phyloP scores from a whole-genome alignment of 2,329 filamentous ascomycete species.

The Epichloe brachyelytri region DNA sequence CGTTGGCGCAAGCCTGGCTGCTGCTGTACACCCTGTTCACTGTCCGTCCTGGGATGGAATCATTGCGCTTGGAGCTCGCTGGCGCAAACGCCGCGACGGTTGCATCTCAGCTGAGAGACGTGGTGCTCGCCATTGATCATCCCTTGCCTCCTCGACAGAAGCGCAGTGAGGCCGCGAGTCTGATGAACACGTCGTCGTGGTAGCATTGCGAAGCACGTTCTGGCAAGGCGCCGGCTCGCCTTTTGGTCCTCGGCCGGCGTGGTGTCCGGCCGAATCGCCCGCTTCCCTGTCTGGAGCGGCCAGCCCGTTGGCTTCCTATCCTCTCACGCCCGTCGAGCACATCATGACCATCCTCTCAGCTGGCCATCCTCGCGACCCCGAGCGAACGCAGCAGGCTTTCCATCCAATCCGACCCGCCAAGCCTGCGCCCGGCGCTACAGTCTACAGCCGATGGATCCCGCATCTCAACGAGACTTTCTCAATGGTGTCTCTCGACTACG shows the following conservation, averaged over 20 bases:
- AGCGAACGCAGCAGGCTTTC: conserved; percentile 38
- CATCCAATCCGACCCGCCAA: conserved; percentile 59
- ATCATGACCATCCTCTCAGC: conserved; percentile 26
- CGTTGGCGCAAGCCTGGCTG: conserved; percentile 39
- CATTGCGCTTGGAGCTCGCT: conserved; percentile 32
- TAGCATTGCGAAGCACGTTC: conserved; percentile 44
- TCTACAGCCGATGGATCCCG: conserved; percentile 66
- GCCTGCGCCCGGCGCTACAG: conserved; percentile 49
- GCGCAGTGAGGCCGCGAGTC: conserved; percentile 10
- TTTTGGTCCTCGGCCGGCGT: conserved; percentile 49
- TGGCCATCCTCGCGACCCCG: conserved; percentile 28
- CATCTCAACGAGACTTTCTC: conserved; percentile 62
- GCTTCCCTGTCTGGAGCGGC: conserved; percentile 19
- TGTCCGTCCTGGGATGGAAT: conserved; percentile 33
- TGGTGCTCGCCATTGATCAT: conserved; percentile 37
- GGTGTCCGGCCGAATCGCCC: conserved; percentile 37
- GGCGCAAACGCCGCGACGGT: conserved; percentile 24
- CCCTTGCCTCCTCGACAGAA: conserved; percentile 24
- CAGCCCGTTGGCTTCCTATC: conserved; percentile 30
- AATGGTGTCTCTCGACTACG: conserved; percentile 54
- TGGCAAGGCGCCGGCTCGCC: conserved; percentile 61
- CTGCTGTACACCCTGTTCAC: conserved; percentile 40
- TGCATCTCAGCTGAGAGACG: conserved; percentile 29
- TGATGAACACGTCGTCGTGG: conserved; percentile 22
- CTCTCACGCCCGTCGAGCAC: conserved; percentile 35